phyloP scores from a whole-genome alignment of 1,284 basidiomycete species.

The Ustilago loliicola region DNA sequence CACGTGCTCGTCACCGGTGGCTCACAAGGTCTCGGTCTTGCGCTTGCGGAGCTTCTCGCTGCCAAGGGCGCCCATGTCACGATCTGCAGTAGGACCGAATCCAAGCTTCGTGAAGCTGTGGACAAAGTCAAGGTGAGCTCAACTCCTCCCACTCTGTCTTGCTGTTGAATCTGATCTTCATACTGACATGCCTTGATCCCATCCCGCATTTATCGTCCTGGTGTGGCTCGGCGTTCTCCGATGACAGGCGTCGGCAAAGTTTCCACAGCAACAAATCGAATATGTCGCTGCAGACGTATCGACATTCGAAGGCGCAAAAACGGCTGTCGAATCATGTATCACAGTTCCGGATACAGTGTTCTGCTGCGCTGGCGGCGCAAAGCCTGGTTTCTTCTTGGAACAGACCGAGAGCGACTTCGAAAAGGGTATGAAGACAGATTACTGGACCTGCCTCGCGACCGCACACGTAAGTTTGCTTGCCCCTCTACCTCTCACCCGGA shows the following conservation, averaged over 20 bases:
- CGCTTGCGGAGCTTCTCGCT: conserved; percentile 79
- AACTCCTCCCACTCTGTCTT: no score
- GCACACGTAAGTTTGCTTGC: conserved; percentile 76
- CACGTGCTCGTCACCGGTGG: conserved; percentile 80
- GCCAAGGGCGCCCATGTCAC: conserved; percentile 82
- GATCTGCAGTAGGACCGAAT: conserved; percentile 81
- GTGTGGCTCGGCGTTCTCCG: conserved; percentile 5
- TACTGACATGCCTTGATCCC: background rate
- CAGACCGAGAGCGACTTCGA: conserved; percentile 76
- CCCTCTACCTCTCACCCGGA: background rate
- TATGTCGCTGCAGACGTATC: conserved; percentile 65
- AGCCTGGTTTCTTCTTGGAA: conserved; percentile 82
- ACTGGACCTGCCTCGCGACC: conserved; percentile 78
- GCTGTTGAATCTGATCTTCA: background rate
- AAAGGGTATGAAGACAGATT: conserved; percentile 73
- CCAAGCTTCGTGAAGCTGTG: conserved; percentile 77
- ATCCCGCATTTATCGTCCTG: background rate
- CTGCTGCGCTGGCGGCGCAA: conserved; percentile 80
- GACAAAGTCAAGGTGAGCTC: conserved; percentile 76
- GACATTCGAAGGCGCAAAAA: conserved; percentile 58
- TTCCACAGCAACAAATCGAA: conserved; percentile 30
- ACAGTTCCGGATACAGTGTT: conserved; percentile 79
- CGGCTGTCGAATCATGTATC: conserved; percentile 33
- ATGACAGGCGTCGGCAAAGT: conserved; percentile 28
- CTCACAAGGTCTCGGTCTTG: conserved; percentile 82